Percentiles rank a stretch among this genome's conserved stretches.
Evolutionary conservation across 2,329 filamentous ascomycete species (phyloP).

Genomic region (Sporothrix luriei): DNA sequence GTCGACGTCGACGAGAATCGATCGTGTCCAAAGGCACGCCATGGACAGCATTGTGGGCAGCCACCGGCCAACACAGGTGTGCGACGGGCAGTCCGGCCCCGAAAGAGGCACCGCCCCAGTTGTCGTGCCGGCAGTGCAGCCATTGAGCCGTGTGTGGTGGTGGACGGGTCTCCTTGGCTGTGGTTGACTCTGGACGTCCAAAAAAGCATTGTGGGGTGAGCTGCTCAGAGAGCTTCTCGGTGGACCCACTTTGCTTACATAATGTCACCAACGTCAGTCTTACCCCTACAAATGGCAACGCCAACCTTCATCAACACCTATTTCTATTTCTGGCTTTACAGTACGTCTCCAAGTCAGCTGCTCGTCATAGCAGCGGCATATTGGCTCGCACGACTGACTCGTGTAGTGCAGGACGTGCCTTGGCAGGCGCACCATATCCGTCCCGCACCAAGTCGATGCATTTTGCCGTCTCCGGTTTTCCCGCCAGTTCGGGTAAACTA

Average conservation of each 20-base stretch:
- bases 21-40: not conserved
- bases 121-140: slow-evolving; percentile 17
- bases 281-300: not conserved
- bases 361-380: no score
- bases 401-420: not conserved
- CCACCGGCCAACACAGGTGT: not conserved
- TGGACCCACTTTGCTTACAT: not conserved
- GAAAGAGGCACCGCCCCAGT: not conserved
- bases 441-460: not conserved
- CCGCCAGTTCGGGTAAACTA: slow-evolving; percentile 13
- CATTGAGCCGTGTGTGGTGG: slow-evolving; percentile 6
- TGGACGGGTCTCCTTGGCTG: not conserved
- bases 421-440: not conserved
- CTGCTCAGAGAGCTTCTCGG: not conserved
- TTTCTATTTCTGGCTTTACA: not conserved
- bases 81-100: not conserved
- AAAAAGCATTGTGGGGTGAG: not conserved
- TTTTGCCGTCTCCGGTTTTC: slow-evolving; percentile 20
- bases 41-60: slow-evolving; percentile 15
- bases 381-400: not conserved
- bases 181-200: not conserved
- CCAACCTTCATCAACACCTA: no score
- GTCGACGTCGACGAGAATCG: slow-evolving; percentile 14
- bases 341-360: no score
- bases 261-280: not conserved